These are phyloP conservation scores for Dendrobium chrysotoxum DNA, from an alignment of 106 monocot genomes.

Conservation along the genomic window DNA sequence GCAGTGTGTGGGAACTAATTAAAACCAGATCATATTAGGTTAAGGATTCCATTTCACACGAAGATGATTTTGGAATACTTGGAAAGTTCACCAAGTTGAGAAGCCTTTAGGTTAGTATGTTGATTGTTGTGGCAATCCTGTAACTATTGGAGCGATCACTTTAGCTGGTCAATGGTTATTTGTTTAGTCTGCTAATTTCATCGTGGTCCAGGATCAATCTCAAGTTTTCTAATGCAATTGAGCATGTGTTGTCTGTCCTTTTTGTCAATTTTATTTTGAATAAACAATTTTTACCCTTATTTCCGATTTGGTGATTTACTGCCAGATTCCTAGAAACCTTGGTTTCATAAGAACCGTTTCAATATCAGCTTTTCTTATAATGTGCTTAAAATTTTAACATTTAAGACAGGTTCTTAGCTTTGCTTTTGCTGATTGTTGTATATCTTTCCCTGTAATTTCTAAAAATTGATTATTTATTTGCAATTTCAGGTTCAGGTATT, in stretches of 20 bases:
- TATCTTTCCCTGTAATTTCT: background rate
- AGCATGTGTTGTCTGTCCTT: background rate
- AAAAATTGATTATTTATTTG: background rate
- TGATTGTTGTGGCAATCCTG: too few relatives aligned
- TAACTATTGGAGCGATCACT: too few relatives aligned
- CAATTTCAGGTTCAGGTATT: conserved; percentile 11
- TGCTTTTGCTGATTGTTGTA: background rate
- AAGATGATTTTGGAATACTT: too few relatives aligned
- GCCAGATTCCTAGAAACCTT: background rate
- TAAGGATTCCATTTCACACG: too few relatives aligned
- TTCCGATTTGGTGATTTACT: too few relatives aligned
- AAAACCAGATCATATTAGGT: too few relatives aligned
- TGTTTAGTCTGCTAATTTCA: too few relatives aligned
- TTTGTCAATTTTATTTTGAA: background rate
- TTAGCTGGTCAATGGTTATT: too few relatives aligned
- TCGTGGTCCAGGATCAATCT: background rate
- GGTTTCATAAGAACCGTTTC: background rate
- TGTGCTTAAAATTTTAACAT: background rate
- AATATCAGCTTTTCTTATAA: background rate
- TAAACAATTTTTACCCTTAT: background rate
- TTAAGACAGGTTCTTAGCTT: background rate
- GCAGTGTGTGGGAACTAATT: too few relatives aligned
- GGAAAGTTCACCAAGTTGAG: too few relatives aligned
- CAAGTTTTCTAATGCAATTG: background rate
- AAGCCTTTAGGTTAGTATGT: too few relatives aligned